Evolutionary conservation across 345 rosid genomes (phyloP), one percentile per base, ranked within the genome.

Genomic region (Hypericum androsaemum): DNA sequence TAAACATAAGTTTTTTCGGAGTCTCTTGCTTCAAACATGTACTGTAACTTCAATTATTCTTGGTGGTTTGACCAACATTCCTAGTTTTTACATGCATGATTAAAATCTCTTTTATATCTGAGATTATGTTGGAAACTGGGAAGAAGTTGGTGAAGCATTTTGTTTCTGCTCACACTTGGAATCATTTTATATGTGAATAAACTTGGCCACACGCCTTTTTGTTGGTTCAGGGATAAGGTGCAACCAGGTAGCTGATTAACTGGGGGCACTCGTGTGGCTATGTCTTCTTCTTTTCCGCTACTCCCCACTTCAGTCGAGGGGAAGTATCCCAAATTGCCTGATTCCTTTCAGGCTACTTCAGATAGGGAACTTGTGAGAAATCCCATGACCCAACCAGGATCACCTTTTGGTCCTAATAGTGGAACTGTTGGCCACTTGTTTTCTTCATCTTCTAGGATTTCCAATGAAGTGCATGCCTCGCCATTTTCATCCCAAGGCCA

Each of bases 241-340:
- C 35, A 54, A 1, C 32, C 32, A 66, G 28, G 32, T 37, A 56
- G 57, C 56, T 15, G 50, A 40, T 44, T 13, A 57, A 56, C 59
- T 60, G 44, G 41, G 54, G 63, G 22, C 52, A 60, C 51, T 56
- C 65, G 1, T 64, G 55, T 42, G 1, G 22, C 68, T 41, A 68
- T 70, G 73, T 63, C 79, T 48, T 81, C 86, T 5, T 74, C 63
- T 50, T 77, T 58, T 54, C 71, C 72, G 41, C 70, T 72, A 63
- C 64, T 72, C 62, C 73, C 67, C 43, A 40, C 65, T 37, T 58
- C 54, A 50, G 53, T 63, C 28, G 65, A 69, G 42, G 71, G 59
- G 58, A 78, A 60, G 55, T 67, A 67, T 59, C 53, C 67, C 35
- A 71, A 71, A 42, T 64, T 66, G 43, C 69, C 76, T 14, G 55